Conservation (phyloP, 2,329 filamentous ascomycete species). For the Colletotrichum ledebouriae region DNA sequence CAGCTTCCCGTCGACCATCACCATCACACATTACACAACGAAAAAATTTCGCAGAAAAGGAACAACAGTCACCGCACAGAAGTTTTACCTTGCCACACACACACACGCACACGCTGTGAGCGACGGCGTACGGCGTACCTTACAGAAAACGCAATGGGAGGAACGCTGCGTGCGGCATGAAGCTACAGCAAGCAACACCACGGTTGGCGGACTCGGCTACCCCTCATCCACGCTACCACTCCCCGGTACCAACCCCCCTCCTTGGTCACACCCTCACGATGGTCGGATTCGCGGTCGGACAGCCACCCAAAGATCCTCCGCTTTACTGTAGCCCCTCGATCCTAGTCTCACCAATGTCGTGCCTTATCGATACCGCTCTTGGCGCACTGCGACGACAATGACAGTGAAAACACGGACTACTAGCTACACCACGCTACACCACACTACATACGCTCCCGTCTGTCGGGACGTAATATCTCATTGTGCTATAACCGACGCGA, state of each 20-base stretch:
- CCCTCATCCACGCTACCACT: conserved; percentile 26
- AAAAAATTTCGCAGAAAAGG: background rate
- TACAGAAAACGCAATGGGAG: conserved; percentile 39
- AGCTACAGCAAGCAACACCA: background rate
- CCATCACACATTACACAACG: background rate
- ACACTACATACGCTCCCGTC: conserved; percentile 10
- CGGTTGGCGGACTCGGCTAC: conserved; percentile 2
- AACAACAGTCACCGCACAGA: background rate
- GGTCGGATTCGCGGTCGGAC: conserved; percentile 16
- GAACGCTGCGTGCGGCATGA: conserved; percentile 5
- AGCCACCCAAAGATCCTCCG: conserved; percentile 25
- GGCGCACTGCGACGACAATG: conserved; percentile 4
- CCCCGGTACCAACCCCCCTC: conserved; percentile 35
- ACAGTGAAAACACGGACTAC: conserved; percentile 1
- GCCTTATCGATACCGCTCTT: conserved; percentile 26
- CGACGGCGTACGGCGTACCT: conserved; percentile 14
- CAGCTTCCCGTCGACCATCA: background rate
- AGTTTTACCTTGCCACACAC: no score
- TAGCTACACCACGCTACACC: background rate
- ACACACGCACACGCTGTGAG: no score
- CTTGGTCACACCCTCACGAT: conserved; percentile 35
- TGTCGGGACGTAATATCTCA: conserved; percentile 27
- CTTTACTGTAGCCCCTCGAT: conserved; percentile 11
- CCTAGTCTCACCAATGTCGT: conserved; percentile 22
- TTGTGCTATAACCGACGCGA: conserved; percentile 15